Conservation (phyloP, 371 early-diverging fungal species). For the Haplosporangium sp. region DNA sequence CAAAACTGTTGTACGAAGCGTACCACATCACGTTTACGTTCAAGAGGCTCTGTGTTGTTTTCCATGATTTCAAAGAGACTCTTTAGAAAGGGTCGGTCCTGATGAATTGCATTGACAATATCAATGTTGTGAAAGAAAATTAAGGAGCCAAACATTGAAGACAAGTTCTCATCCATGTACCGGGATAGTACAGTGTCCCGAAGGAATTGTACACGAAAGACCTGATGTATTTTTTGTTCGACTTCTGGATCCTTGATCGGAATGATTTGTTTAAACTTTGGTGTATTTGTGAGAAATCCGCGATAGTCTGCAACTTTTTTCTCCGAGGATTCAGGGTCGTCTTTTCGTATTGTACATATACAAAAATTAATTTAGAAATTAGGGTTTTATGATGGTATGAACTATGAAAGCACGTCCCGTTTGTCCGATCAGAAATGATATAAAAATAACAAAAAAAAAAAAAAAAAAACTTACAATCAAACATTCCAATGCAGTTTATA, state of each 20-base stretch:
- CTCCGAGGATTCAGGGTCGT: conserved; percentile 78
- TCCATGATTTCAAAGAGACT: conserved; percentile 77
- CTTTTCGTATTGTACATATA: conserved; percentile 27
- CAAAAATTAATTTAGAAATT: background rate
- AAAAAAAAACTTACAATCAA: conserved; percentile 78
- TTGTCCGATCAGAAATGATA: background rate
- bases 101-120: conserved; percentile 78
- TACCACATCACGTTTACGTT: conserved; percentile 73
- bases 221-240: conserved; percentile 80
- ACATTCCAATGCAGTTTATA: conserved; percentile 76
- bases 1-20: conserved; percentile 83
- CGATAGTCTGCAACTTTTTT: conserved; percentile 75
- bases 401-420: background rate
- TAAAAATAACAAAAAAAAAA: too few species aligned
- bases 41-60: conserved; percentile 55
- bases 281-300: conserved; percentile 65
- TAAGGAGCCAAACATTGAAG: conserved; percentile 74
- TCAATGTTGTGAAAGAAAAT: conserved; percentile 85
- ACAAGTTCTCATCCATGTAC: conserved; percentile 76
- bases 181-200: conserved; percentile 83
- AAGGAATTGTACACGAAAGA: conserved; percentile 87
- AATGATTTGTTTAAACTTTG: conserved; percentile 80
- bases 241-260: conserved; percentile 76
- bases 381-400: background rate
- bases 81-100: conserved; percentile 70